phyloP scores from a whole-genome alignment of 495 filamentous ascomycete species.

The Immersiella caudata region DNA sequence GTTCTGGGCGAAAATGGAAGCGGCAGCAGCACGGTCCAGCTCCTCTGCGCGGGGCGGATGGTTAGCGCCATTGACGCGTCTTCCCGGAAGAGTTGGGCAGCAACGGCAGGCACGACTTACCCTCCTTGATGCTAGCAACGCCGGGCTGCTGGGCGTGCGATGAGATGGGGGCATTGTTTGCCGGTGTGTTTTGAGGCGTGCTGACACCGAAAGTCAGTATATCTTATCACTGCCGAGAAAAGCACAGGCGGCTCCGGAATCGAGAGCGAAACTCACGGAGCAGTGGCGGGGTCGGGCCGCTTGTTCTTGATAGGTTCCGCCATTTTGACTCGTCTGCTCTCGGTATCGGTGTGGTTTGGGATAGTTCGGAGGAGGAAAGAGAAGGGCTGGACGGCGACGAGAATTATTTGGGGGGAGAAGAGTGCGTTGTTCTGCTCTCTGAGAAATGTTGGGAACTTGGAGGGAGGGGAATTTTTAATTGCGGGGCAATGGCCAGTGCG shows the following conservation, averaged over 20 bases:
- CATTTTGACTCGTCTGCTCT: constrained; percentile 54
- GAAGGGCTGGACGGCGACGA: constrained; percentile 6
- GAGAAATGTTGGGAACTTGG: neutral
- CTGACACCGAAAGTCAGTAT: constrained; percentile 51
- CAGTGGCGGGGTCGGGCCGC: constrained; percentile 77
- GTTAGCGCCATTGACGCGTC: constrained; percentile 3
- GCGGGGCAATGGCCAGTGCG: constrained; percentile 11
- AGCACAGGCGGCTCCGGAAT: constrained; percentile 7
- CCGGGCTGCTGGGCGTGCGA: constrained; percentile 96
- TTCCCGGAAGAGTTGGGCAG: constrained; percentile 26
- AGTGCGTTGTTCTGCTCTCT: neutral
- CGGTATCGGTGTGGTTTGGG: constrained; percentile 17
- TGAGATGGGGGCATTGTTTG: constrained; percentile 92
- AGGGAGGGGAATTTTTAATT: neutral
- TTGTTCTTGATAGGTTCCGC: constrained; percentile 91
- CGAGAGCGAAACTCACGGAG: constrained; percentile 61
- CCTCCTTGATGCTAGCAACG: constrained; percentile 95
- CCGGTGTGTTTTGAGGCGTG: constrained; percentile 95
- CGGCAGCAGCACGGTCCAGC: constrained; percentile 81
- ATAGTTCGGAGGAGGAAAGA: constrained; percentile 13
- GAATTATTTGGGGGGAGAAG: neutral
- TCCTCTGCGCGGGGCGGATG: constrained; percentile 65
- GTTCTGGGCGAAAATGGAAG: constrained; percentile 90
- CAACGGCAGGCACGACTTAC: constrained; percentile 55
- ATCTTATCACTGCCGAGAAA: constrained; percentile 22